Evolutionary conservation across 345 rosid species (phyloP).

Genomic region (Hypericum perforatum): DNA sequence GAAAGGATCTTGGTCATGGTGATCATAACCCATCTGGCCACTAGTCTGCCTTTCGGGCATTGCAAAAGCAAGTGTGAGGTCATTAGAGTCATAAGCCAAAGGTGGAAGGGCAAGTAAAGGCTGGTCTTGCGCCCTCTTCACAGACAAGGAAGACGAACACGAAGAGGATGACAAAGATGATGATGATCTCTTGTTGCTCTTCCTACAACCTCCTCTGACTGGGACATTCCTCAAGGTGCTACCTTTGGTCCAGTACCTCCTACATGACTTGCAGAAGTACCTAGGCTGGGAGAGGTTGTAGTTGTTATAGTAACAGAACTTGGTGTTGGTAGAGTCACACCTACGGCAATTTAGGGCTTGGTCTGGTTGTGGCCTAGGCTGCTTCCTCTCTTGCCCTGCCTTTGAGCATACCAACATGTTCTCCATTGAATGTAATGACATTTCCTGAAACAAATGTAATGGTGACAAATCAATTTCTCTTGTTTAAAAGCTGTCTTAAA

Average conservation of each 20-base stretch:
- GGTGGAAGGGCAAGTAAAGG: constrained; percentile 25
- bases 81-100: constrained; percentile 48
- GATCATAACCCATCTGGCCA: constrained; percentile 48
- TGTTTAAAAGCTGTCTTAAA: not conserved
- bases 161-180: constrained; percentile 26
- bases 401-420: constrained; percentile 54
- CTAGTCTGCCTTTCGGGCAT: constrained; percentile 44
- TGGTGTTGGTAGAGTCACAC: constrained; percentile 75
- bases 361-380: not conserved
- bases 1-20: too few relatives aligned
- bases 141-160: too few relatives aligned
- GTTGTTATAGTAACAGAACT: constrained; percentile 87
- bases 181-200: constrained; percentile 48
- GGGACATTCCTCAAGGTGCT: constrained; percentile 74
- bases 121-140: not conserved
- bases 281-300: constrained; percentile 78
- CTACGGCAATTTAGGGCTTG: constrained; percentile 54
- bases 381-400: constrained; percentile 46
- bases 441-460: constrained; percentile 34
- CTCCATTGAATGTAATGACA: constrained; percentile 44
- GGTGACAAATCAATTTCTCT: not conserved
- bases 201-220: constrained; percentile 79
- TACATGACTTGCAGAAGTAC: constrained; percentile 78
- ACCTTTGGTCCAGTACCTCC: constrained; percentile 86
- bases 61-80: constrained; percentile 69